Evolutionary conservation across 208 protist genomes (phyloP).

Genomic region (Leishmania gerbilli): DNA sequence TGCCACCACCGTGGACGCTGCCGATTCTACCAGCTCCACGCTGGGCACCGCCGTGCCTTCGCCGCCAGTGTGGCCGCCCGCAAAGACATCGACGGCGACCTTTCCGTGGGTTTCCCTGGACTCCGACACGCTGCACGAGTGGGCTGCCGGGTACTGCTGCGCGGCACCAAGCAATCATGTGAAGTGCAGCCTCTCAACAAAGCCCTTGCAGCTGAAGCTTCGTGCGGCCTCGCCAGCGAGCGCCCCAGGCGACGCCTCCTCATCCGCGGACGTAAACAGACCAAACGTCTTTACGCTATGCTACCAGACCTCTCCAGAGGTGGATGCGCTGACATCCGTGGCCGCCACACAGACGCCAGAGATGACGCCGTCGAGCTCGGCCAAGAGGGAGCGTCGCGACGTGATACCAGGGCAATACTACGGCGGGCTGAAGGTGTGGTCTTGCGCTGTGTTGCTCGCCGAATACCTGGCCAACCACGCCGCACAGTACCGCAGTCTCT

Average conservation of each 20-base stretch:
- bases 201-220: slow-evolving; percentile 22
- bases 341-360: neutral
- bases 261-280: neutral
- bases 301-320: slow-evolving; percentile 54
- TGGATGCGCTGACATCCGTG: slow-evolving; percentile 37
- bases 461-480: slow-evolving; percentile 58
- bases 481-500: slow-evolving; percentile 24
- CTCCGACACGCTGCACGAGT: slow-evolving; percentile 6
- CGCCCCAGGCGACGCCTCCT: neutral
- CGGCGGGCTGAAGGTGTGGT: slow-evolving; percentile 91
- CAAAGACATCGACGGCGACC: slow-evolving; percentile 12
- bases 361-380: neutral
- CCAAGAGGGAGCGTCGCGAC: slow-evolving; percentile 48
- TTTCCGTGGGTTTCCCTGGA: slow-evolving; percentile 31
- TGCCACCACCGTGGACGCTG: neutral
- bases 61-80: slow-evolving; percentile 14
- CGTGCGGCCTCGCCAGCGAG: neutral
- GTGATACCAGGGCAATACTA: slow-evolving; percentile 89
- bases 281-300: slow-evolving; percentile 18
- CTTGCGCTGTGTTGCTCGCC: slow-evolving; percentile 69
- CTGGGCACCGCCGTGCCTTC: neutral
- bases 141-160: slow-evolving; percentile 19
- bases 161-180: neutral
- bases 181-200: neutral
- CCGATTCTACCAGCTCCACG: neutral